Percentiles rank a stretch among this genome's conserved stretches.
Evolutionary conservation across 306 rosid species (phyloP).

Genomic region (Cicer judaicum): DNA sequence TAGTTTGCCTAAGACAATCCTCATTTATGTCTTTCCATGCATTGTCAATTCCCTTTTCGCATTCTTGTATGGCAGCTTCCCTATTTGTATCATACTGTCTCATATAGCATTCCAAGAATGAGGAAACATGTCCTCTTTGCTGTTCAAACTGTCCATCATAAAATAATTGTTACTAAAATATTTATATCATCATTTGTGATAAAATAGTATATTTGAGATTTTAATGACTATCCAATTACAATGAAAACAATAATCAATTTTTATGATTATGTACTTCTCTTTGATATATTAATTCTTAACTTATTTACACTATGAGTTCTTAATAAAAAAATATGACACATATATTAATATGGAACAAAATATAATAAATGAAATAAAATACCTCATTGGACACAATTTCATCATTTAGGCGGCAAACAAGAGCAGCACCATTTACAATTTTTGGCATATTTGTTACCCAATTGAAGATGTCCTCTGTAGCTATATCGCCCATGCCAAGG

Average conservation of each 20-base stretch:
- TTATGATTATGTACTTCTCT: too few relatives aligned
- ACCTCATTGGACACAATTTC: constrained; percentile 55
- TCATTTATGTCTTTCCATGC: constrained; percentile 58
- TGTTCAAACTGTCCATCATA: constrained; percentile 37
- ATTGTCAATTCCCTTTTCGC: background rate
- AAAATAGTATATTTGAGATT: too few relatives aligned
- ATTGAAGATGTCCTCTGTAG: constrained; percentile 32
- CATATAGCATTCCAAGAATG: constrained; percentile 47
- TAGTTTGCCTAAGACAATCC: constrained; percentile 24
- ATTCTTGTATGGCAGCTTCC: constrained; percentile 38
- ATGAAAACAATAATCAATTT: too few relatives aligned
- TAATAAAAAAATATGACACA: too few relatives aligned
- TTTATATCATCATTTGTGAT: background rate
- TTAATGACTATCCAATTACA: too few relatives aligned
- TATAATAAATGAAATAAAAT: background rate
- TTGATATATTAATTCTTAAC: too few relatives aligned
- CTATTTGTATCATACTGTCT: constrained; percentile 21
- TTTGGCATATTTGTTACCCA: too few relatives aligned
- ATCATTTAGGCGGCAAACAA: background rate
- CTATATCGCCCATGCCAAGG: constrained; percentile 45
- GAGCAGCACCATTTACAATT: too few relatives aligned
- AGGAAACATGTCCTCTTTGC: constrained; percentile 39
- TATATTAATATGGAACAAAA: too few relatives aligned
- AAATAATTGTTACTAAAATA: background rate
- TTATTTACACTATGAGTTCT: too few relatives aligned